Evolutionary conservation across 306 rosid species (phyloP).

Genomic region (Begonia loranthoides): DNA sequence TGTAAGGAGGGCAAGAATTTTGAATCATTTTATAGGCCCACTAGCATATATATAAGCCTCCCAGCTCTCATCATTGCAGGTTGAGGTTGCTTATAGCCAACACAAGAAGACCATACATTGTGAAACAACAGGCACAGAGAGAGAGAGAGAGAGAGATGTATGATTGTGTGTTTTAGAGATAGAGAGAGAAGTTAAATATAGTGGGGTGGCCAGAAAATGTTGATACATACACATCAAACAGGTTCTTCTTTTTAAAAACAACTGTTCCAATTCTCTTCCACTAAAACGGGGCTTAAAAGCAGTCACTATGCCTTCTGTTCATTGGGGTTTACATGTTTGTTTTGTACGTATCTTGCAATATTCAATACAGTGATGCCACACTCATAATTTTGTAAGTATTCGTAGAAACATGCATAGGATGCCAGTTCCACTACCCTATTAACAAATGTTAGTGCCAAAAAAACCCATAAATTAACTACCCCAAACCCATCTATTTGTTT

Average conservation of each 20-base stretch:
- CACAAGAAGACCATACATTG: too few species aligned
- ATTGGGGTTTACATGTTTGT: not conserved
- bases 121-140: too few species aligned
- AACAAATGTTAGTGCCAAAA: too few species aligned
- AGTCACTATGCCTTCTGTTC: slow-evolving; percentile 7
- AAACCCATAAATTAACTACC: not conserved
- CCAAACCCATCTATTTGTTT: not conserved
- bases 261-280: slow-evolving; percentile 12
- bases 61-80: too few species aligned
- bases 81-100: too few species aligned
- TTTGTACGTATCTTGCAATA: not conserved
- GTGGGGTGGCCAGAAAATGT: too few species aligned
- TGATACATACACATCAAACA: slow-evolving; percentile 23
- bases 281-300: slow-evolving; percentile 4
- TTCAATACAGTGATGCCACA: not conserved
- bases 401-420: not conserved
- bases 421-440: not conserved
- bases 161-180: too few species aligned
- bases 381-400: not conserved
- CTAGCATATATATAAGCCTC: too few species aligned
- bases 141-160: too few species aligned
- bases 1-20: too few species aligned
- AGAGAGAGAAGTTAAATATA: too few species aligned
- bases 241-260: slow-evolving; percentile 9
- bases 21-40: too few species aligned